Evolutionary conservation across 2,329 filamentous ascomycete genomes (phyloP), one percentile per base, ranked within the genome.

Genomic region (Cladobotryum mycophilum): DNA sequence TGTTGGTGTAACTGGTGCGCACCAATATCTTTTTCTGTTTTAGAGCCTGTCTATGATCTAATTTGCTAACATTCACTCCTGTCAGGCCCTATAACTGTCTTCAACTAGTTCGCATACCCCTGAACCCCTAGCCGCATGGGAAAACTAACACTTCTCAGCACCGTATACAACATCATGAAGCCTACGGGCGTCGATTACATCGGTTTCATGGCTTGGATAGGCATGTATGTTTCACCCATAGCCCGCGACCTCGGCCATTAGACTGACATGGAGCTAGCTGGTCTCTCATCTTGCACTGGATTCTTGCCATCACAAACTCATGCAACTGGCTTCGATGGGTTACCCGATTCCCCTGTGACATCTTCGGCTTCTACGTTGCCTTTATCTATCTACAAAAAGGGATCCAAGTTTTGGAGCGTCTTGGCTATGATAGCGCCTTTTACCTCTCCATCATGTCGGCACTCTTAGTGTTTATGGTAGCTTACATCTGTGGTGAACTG

Each of bases 321-420:
- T 95, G 90, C 73, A 93, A 95, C 68, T 86, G 79, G 61, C 75
- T 96, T n/a, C 85, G 83, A 62, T 95, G 91, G 67, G 89, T 96
- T 18, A 96, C 90, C 1, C 80, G 89, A 13, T 96, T 96, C 65
- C 89, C 89, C 20, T 95, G 90, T 70, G 90, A 96, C 67, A 93
- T 92, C 61, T 95, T 96, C 58, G 90, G 89, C 46, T 95, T 95
- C 71, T 95, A 95, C 64, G 89, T 95, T 44, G 89, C 89, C 51
- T 90, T 88, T 64, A 92, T 95, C 67, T 95, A 95, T 64, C 76
- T 95, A 17, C 89, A 95, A 63, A 95, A 95, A 69, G 89, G 89
- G 14, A 85, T 95, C 55, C 88, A 95, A 68, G 88, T 95, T 13
- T 78, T 95, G 17, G 85, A 84, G 41, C 79, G 85, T 12, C 86